A percentile compares a stretch with the other conserved stretches of the same genome.
Conservation (phyloP, 2,329 filamentous ascomycete species). For the Fusarium papillatum region DNA sequence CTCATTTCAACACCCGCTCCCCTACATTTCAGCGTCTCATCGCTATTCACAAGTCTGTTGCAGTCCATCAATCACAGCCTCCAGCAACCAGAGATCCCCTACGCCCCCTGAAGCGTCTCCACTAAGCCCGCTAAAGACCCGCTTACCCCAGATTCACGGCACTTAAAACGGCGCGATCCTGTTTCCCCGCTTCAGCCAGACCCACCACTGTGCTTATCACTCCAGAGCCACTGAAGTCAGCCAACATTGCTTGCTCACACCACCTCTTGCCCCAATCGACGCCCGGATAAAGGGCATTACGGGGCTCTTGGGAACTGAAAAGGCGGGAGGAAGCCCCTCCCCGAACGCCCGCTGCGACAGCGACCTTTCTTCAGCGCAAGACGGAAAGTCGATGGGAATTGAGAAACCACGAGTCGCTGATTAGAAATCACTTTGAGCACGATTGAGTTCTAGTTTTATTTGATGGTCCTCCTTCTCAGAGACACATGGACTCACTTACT, state of each 20-base stretch:
- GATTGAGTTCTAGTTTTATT: neutral
- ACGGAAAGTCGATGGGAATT: neutral
- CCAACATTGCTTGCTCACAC: slow-evolving; percentile 5
- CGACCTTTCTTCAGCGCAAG: neutral
- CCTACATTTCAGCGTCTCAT: slow-evolving; percentile 16
- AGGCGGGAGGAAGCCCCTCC: neutral
- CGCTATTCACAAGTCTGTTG: slow-evolving; percentile 20
- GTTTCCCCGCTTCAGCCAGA: slow-evolving; percentile 23
- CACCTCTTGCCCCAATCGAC: slow-evolving; percentile 3
- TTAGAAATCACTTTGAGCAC: neutral
- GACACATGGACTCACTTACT: neutral
- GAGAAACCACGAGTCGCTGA: neutral
- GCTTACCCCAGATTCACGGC: slow-evolving; percentile 38
- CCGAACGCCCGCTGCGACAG: neutral
- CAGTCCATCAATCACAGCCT: slow-evolving; percentile 15
- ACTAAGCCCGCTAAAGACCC: slow-evolving; percentile 31
- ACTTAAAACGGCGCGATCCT: slow-evolving; percentile 21
- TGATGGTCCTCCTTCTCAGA: neutral
- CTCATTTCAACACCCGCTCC: neutral
- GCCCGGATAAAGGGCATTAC: slow-evolving; percentile 15
- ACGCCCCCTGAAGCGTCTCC: slow-evolving; percentile 23
- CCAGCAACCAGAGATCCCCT: slow-evolving; percentile 17
- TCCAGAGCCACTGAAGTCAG: slow-evolving; percentile 10
- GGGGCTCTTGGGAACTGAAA: neutral
- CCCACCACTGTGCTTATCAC: slow-evolving; percentile 13